These are phyloP conservation scores for Gamsiella multidivaricata DNA, from an alignment of 192 early-diverging fungal species.

Conservation along the genomic window DNA sequence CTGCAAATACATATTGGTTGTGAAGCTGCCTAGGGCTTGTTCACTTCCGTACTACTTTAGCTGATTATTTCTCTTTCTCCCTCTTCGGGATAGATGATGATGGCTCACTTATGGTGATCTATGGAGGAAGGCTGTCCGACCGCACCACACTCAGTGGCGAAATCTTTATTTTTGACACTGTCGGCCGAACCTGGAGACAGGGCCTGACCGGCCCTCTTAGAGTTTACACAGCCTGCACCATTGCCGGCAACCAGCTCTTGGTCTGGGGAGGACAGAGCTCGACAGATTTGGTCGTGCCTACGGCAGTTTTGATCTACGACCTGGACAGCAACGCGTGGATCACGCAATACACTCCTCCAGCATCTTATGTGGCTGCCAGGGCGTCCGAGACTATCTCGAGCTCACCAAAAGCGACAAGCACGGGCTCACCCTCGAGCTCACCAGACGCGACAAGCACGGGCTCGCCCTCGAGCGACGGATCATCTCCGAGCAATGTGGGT, in stretches of 20 bases:
- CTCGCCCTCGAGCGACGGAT: too few species aligned
- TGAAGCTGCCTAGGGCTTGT: not conserved
- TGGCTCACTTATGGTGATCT: conserved; percentile 23
- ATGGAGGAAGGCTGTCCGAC: conserved; percentile 14
- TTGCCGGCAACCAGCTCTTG: conserved; percentile 28
- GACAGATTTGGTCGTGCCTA: not conserved
- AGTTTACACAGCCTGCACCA: conserved; percentile 24
- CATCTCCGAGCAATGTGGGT: conserved; percentile 13
- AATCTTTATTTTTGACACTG: conserved; percentile 30
- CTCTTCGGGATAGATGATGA: conserved; percentile 26
- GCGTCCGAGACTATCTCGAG: not conserved
- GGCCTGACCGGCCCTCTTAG: conserved; percentile 21
- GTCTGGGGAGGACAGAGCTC: conserved; percentile 27
- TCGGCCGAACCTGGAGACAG: conserved; percentile 9
- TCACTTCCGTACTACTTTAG: not conserved
- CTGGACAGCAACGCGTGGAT: conserved; percentile 17
- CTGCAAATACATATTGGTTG: not conserved
- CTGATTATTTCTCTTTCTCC: not conserved
- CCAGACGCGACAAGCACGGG: not conserved
- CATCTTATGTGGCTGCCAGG: conserved; percentile 7
- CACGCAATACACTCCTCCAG: conserved; percentile 16
- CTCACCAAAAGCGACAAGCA: not conserved
- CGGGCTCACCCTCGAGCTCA: too few species aligned
- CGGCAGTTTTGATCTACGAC: conserved; percentile 16
- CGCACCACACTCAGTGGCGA: conserved; percentile 4